Evolutionary conservation across 371 early-diverging fungal genomes (phyloP).

Genomic region (Mortierella sp.): DNA sequence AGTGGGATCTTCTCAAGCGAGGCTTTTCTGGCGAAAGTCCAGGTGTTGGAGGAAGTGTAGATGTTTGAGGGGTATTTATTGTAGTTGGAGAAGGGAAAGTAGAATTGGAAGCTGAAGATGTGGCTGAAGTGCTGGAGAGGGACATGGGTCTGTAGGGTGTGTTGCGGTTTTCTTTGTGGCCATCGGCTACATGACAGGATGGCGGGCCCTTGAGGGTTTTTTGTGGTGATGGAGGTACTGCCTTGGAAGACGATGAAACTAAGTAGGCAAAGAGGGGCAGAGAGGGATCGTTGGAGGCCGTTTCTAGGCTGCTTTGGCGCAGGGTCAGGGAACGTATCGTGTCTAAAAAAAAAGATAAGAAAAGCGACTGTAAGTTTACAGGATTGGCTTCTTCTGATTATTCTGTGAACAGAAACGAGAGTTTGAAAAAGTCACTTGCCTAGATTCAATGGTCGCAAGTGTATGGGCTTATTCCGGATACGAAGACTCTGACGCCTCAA

Average conservation of each 20-base stretch:
- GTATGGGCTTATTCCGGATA: background rate
- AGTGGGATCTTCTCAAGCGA: background rate
- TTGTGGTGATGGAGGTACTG: background rate
- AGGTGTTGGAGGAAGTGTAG: background rate
- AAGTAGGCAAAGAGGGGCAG: background rate
- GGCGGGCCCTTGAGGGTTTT: background rate
- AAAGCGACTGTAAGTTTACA: too few species aligned
- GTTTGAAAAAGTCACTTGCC: background rate
- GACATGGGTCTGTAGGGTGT: background rate
- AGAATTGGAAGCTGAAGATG: background rate
- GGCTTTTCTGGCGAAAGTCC: background rate
- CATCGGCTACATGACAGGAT: background rate
- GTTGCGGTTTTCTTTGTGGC: background rate
- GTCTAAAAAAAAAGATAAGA: background rate
- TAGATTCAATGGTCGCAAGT: background rate
- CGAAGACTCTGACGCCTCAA: background rate
- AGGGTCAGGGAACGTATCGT: background rate
- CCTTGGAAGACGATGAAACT: background rate
- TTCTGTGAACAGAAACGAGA: background rate
- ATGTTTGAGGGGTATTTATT: background rate
- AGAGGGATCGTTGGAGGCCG: background rate
- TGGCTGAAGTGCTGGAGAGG: background rate
- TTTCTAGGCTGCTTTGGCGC: background rate
- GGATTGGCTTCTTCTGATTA: too few species aligned
- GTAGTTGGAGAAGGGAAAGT: background rate